A percentile compares a stretch with the other conserved stretches of the same genome.
Evolutionary conservation across 148 eudicot genomes (phyloP).

Genomic region (Selenicereus undatus): DNA sequence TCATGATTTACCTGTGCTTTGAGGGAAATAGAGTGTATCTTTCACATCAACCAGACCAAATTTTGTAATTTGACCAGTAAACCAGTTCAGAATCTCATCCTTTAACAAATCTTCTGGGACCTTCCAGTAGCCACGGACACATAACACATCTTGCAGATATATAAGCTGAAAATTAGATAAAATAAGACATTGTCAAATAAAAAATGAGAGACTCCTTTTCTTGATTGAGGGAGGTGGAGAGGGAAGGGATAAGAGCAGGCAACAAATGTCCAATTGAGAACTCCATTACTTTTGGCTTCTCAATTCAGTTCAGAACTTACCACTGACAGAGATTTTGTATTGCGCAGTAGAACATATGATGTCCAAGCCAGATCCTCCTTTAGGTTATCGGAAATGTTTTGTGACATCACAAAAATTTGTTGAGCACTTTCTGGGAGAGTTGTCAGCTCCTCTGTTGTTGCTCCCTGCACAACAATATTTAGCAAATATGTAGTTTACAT

Average conservation of each 20-base stretch:
- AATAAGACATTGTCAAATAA: neutral
- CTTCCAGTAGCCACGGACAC: constrained; percentile 95
- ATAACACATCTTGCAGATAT: constrained; percentile 53
- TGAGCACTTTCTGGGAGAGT: constrained; percentile 56
- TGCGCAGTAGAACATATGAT: constrained; percentile 74
- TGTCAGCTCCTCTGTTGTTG: constrained; percentile 44
- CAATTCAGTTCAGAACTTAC: constrained; percentile 31
- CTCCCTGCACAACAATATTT: constrained; percentile 51
- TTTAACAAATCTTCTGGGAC: constrained; percentile 51
- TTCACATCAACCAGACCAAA: constrained; percentile 55
- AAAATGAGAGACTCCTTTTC: neutral
- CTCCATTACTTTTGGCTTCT: neutral
- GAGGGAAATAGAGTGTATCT: constrained; percentile 72
- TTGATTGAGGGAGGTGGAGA: neutral
- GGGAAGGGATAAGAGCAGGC: neutral
- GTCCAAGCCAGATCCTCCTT: constrained; percentile 97
- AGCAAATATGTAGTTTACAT: neutral
- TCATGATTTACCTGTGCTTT: constrained; percentile 46
- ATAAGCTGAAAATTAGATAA: constrained; percentile 53
- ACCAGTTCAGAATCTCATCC: constrained; percentile 53
- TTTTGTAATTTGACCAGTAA: constrained; percentile 43
- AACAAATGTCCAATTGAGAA: neutral
- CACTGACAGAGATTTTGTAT: constrained; percentile 82
- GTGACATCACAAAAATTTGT: constrained; percentile 77
- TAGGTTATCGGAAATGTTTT: constrained; percentile 46